A percentile compares a stretch with the other conserved stretches of the same genome.
phyloP scores from a whole-genome alignment of 2,329 filamentous ascomycete genomes.

The Leptographium wingfieldii region DNA sequence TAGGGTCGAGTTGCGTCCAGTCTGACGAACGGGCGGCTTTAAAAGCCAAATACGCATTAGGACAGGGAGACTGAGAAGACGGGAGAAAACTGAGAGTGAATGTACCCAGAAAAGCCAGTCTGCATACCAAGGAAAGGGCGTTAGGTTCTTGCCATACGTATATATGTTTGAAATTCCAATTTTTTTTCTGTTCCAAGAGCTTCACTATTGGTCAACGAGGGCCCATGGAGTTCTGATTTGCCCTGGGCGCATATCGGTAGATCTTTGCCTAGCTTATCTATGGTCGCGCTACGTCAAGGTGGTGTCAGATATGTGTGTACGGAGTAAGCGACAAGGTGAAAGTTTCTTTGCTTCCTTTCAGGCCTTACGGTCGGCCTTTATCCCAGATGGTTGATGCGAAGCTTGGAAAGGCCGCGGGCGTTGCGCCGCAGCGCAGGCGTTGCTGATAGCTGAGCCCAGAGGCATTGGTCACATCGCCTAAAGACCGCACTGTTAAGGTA shows the following conservation, averaged over 20 bases:
- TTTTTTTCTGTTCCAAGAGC: neutral
- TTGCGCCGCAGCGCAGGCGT: neutral
- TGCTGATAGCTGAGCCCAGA: neutral
- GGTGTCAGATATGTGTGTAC: neutral
- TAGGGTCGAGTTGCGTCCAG: neutral
- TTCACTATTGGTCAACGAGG: no score
- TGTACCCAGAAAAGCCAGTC: neutral
- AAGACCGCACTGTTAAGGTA: no score
- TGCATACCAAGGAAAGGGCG: slow-evolving; percentile 1
- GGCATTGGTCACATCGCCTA: neutral
- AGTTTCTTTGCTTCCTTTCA: neutral
- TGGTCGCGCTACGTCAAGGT: neutral
- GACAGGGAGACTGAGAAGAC: neutral
- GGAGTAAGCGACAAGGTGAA: neutral
- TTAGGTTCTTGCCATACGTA: neutral
- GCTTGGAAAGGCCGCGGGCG: neutral
- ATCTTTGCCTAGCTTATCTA: neutral
- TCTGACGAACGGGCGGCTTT: neutral
- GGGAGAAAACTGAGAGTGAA: neutral
- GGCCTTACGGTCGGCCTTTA: neutral
- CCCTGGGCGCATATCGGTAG: neutral
- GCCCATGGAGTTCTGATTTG: no score
- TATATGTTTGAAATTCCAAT: neutral
- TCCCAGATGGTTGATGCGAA: neutral
- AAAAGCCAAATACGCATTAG: neutral